Base-by-base conservation (phyloP, 805 yeast genomes). In the Myxozyma neotropica region DNA sequence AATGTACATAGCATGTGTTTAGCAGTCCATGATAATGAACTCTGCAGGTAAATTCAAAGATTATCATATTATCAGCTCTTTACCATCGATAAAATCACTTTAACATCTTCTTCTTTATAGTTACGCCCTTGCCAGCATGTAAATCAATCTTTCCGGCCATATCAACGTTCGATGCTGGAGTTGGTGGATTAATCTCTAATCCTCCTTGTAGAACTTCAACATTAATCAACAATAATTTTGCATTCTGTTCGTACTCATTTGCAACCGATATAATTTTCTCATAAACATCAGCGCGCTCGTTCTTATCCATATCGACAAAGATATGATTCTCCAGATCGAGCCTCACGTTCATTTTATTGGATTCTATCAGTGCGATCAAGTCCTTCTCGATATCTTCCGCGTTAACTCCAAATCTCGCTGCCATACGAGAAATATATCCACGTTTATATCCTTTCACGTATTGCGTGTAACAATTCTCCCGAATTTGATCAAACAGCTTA, bases 381-480 rank as follows among this genome's bases (percentile, higher is more conserved):
- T 52, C 58, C 10, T 44, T 38, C 43, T 63, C 66, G 13, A 60
- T 46, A 6, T 43, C 47, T 4, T 27, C 36, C 15, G 26, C 54
- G n/a, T 39, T 21, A 19, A 49, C 59, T 4, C 65, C 66, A 38
- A 62, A 62, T 19, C 64, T 40, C 15, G 46, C n/a, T 7, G 66
- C 64, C 61, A 62, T 52, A 15, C 49, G 46, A 6, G 53, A 43
- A 17, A 62, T 29, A 26, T 36, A 60, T 29, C 64, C 66, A 7
- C 60, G 55, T 38, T 62, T 47, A 39, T 60, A 62, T 5, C 61
- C 65, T 27, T 36, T 26, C 36, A 62, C 61, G 42, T 60, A 62
- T 42, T 62, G 66, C n/a, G 36, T 53, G 40, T 60, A 59, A 56
- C 65, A 60, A 35, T 61, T 62, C 35, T 62, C 61, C 7, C 66